Conservation (phyloP, 2,329 filamentous ascomycete species). For the Monilinia fructicola region DNA sequence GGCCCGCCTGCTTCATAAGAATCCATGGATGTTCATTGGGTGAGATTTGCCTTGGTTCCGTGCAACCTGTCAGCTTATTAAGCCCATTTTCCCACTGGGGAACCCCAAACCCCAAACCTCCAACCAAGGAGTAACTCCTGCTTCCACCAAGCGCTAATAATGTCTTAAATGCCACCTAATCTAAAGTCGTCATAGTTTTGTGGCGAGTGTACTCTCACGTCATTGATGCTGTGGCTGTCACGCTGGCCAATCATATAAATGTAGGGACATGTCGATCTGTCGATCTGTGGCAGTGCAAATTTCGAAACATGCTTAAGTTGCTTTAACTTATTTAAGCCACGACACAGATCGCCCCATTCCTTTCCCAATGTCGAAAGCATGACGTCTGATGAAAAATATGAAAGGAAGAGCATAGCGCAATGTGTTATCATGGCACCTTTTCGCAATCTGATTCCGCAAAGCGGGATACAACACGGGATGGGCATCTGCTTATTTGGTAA, state of each 20-base stretch:
- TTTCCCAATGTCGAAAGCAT: neutral
- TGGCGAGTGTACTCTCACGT: neutral
- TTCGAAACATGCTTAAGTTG: neutral
- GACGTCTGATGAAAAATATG: neutral
- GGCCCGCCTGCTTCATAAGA: too few relatives aligned
- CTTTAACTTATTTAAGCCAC: neutral
- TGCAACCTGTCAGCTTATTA: neutral
- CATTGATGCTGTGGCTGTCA: conserved; percentile 8
- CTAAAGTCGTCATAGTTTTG: conserved; percentile 19
- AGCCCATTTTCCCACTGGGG: neutral
- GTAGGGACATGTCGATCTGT: neutral
- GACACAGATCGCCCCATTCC: neutral
- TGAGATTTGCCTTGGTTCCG: too few relatives aligned
- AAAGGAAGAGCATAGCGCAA: neutral
- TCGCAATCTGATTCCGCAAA: neutral
- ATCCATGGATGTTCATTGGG: too few relatives aligned
- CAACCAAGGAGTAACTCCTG: neutral
- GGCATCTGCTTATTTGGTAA: neutral
- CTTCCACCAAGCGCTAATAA: too few relatives aligned
- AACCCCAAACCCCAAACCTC: too few relatives aligned
- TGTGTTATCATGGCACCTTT: neutral
- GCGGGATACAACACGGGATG: neutral
- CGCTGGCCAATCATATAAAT: conserved; percentile 1
- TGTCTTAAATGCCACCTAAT: neutral
- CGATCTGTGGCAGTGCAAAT: conserved; percentile 13